Conservation (phyloP, 768 basidiomycete species). For the Auriscalpium vulgare region DNA sequence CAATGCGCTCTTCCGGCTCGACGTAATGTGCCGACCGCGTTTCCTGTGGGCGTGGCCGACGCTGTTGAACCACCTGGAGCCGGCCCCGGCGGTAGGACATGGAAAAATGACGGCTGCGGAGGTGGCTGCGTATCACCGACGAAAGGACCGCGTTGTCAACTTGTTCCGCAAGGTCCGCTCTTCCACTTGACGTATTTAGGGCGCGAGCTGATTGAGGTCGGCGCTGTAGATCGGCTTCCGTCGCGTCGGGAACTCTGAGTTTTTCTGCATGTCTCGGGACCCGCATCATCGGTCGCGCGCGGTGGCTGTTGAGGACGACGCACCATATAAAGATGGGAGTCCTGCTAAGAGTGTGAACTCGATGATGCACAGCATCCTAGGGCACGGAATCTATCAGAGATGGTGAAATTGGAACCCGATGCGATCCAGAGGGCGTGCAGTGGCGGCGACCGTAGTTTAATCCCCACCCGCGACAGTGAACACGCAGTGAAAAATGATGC, state of each 20-base stretch:
- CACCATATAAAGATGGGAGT: background rate
- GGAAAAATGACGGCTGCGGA: background rate
- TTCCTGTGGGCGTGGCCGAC: background rate
- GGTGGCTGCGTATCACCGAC: background rate
- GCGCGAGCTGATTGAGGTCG: background rate
- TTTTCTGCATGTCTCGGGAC: background rate
- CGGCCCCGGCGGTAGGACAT: background rate
- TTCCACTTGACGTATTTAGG: background rate
- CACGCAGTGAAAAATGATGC: too few species aligned
- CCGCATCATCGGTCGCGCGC: background rate
- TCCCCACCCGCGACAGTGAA: too few species aligned
- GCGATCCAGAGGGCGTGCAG: too few species aligned
- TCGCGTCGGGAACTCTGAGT: background rate
- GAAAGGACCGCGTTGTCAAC: background rate
- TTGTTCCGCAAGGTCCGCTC: background rate
- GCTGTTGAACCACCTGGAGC: background rate
- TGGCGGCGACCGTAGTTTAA: too few species aligned
- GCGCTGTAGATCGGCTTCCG: background rate
- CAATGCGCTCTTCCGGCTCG: background rate
- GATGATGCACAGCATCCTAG: too few species aligned
- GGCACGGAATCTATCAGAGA: too few species aligned
- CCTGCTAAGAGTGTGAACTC: too few species aligned
- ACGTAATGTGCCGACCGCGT: background rate
- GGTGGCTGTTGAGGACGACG: background rate
- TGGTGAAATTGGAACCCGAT: too few species aligned